Percentiles rank a stretch among this genome's conserved stretches.
These are phyloP conservation scores for Liquidambar formosana DNA, from an alignment of 164 flowering plant genomes.

Conservation along the genomic window DNA sequence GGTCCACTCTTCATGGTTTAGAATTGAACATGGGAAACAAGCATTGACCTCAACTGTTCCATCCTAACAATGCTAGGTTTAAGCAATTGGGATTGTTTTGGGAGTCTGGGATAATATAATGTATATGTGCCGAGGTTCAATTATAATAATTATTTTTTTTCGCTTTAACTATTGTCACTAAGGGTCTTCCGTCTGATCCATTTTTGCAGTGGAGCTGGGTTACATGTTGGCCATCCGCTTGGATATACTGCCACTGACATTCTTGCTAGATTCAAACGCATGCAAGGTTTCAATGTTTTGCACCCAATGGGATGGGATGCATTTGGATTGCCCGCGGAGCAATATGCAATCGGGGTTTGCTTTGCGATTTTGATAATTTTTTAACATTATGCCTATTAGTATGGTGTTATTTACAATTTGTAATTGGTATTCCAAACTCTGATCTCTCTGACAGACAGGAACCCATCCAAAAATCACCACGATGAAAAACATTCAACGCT, in stretches of 20 bases:
- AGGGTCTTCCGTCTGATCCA: background rate
- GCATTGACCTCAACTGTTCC: too few relatives aligned
- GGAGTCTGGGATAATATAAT: background rate
- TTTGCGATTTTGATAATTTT: background rate
- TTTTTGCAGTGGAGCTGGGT: conserved; percentile 82
- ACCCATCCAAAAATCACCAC: conserved; percentile 95
- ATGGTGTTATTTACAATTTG: background rate
- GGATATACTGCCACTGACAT: conserved; percentile 98
- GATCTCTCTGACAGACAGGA: conserved; percentile 64
- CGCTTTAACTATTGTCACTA: background rate
- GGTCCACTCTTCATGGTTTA: too few relatives aligned
- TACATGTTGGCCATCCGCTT: conserved; percentile 97
- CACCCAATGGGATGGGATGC: conserved; percentile 99
- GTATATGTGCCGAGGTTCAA: background rate
- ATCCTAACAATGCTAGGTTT: background rate
- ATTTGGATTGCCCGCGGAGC: conserved; percentile 98
- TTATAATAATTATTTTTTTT: background rate
- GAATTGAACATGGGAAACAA: too few relatives aligned
- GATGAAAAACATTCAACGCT: conserved; percentile 69
- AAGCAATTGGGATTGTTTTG: background rate
- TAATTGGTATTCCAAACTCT: conserved; percentile 9
- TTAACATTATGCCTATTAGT: background rate
- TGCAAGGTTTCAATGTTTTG: conserved; percentile 96
- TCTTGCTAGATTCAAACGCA: conserved; percentile 82
- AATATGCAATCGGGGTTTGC: conserved; percentile 88